phyloP scores from a whole-genome alignment of 805 yeast genomes.

The Groenewaldozyma salmanticensis region DNA sequence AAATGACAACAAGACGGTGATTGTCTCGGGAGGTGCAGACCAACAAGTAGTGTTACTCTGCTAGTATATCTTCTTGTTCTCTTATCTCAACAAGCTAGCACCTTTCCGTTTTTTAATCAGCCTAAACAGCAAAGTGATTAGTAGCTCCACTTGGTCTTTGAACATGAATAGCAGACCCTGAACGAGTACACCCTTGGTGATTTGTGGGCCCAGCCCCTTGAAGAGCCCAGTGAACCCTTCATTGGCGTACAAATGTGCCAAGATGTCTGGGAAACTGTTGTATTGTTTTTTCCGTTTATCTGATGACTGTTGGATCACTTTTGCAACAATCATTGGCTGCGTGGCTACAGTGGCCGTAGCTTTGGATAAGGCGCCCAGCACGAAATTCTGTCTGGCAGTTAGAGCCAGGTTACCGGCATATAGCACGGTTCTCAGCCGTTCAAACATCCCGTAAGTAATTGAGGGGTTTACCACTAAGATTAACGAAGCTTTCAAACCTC shows the following conservation, averaged over 20 bases:
- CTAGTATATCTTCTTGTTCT: no score
- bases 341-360: constrained; percentile 70
- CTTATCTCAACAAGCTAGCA: background rate
- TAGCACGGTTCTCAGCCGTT: constrained; percentile 48
- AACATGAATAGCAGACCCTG: constrained; percentile 79
- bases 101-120: constrained; percentile 9
- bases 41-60: background rate
- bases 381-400: constrained; percentile 54
- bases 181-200: constrained; percentile 70
- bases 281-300: constrained; percentile 30
- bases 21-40: constrained; percentile 1
- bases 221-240: constrained; percentile 61
- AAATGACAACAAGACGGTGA: background rate
- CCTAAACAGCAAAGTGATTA: constrained; percentile 21
- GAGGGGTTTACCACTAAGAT: constrained; percentile 77
- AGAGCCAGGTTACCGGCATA: constrained; percentile 34
- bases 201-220: constrained; percentile 75
- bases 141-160: constrained; percentile 49
- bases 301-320: constrained; percentile 62
- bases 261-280: constrained; percentile 52
- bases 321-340: constrained; percentile 78
- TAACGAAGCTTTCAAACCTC: constrained; percentile 70
- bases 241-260: constrained; percentile 47
- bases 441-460: constrained; percentile 75
- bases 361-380: constrained; percentile 72